Evolutionary conservation across 2,329 filamentous ascomycete genomes (phyloP), one percentile per base, ranked within the genome.

Genomic region (Pseudogymnoascus sp.): DNA sequence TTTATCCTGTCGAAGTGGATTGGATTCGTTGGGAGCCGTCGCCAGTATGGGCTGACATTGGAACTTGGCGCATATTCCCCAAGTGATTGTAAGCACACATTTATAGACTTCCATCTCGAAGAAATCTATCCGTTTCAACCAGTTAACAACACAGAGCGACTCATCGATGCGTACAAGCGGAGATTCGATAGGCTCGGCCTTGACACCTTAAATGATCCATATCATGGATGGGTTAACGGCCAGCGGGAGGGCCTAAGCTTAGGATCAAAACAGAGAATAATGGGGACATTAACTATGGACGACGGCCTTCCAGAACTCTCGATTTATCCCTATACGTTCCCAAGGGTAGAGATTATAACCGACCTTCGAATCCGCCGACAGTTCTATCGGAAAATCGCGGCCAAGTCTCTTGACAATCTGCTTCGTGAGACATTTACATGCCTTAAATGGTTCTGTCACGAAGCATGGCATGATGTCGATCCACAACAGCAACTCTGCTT

Each of bases 51-150:
- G 16, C 54, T 69, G 65, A 63, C 54, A 63, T 64, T 69, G 21
- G 67, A 67, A 63, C 65, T 69, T 43, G 65, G 67, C 51, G 67
- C 64, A 10, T 68, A 37, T 62, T 69, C 67, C 62, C 66, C 65
- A 57, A 65, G 66, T 60, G 67, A 69, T 54, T 68, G 51, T 31
- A 65, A 65, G 63, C 66, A 68, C 31, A 34, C 63, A 63, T 68
- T 67, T 34, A 62, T 64, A 51, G 67, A 69, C 62, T 64, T 67
- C 64, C 62, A 66, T 64, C 63, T 67, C 41, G 66, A 68, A 62
- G 63, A 54, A 34, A 61, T 65, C 43, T 67, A 65, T 64, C 64
- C 66, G 51, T 67, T 65, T 63, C 66, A 63, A 63, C 63, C 65
- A 67, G 23, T 3, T 60, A 41, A 60, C 21, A 64, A 67, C 54